Percentiles rank a stretch among this genome's conserved stretches.
Conservation (phyloP, 108 stramenopile species). For the Phaeodactylum tricornutum region DNA sequence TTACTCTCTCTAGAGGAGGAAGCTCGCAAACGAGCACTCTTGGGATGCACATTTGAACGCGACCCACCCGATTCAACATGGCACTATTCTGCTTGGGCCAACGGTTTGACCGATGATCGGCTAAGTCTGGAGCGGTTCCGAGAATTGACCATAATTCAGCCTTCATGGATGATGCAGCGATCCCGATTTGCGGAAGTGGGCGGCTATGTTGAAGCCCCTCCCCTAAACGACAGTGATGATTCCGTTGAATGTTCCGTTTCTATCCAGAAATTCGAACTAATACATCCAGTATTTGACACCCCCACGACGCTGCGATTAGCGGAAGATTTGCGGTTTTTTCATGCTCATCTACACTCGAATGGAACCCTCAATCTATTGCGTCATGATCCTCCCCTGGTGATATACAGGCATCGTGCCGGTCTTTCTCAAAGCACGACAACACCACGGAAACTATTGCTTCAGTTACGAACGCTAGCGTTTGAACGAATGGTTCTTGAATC, state of each 20-base stretch:
- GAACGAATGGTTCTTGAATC: slow-evolving; percentile 37
- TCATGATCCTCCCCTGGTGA: slow-evolving; percentile 43
- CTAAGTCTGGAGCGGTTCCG: slow-evolving; percentile 71
- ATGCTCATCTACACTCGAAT: slow-evolving; percentile 53
- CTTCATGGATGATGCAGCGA: slow-evolving; percentile 73
- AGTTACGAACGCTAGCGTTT: slow-evolving; percentile 63
- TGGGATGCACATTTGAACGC: slow-evolving; percentile 78
- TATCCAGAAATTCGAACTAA: slow-evolving; percentile 14
- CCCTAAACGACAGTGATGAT: neutral
- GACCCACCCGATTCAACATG: slow-evolving; percentile 76
- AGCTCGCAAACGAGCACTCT: slow-evolving; percentile 28
- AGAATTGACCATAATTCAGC: slow-evolving; percentile 83
- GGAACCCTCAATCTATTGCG: slow-evolving; percentile 48
- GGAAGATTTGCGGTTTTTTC: slow-evolving; percentile 82
- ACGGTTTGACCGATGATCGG: slow-evolving; percentile 58
- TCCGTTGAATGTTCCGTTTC: slow-evolving; percentile 2
- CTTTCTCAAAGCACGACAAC: slow-evolving; percentile 71
- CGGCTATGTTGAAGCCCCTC: slow-evolving; percentile 70
- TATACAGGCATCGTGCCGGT: slow-evolving; percentile 69
- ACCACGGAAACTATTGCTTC: slow-evolving; percentile 63
- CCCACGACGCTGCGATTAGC: slow-evolving; percentile 53
- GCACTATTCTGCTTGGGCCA: slow-evolving; percentile 86
- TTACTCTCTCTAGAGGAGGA: slow-evolving; percentile 24
- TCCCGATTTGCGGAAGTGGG: slow-evolving; percentile 47
- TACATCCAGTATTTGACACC: slow-evolving; percentile 31